phyloP scores from a whole-genome alignment of 805 yeast species.

The Zygosaccharomyces bisporus region DNA sequence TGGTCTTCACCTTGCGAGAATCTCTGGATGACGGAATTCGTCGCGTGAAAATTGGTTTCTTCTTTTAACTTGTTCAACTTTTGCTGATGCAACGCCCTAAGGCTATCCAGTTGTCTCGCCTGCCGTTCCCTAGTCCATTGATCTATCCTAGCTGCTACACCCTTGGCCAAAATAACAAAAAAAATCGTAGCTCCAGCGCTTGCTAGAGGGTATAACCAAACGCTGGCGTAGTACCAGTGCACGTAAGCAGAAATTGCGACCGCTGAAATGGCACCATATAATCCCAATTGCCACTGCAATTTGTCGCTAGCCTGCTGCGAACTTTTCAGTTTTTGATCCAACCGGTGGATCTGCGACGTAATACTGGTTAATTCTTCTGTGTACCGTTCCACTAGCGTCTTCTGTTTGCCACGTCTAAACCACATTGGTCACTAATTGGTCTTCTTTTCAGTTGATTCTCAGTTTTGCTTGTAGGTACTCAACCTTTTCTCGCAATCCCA shows the following conservation, averaged over 20 bases:
- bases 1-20: slow-evolving; percentile 52
- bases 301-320: slow-evolving; percentile 18
- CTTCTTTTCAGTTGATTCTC: not conserved
- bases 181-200: slow-evolving; percentile 6
- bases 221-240: slow-evolving; percentile 9
- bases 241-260: slow-evolving; percentile 8
- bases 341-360: slow-evolving; percentile 27
- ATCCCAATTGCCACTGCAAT: slow-evolving; percentile 21
- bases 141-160: slow-evolving; percentile 10
- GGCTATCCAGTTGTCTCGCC: slow-evolving; percentile 28
- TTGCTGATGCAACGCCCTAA: slow-evolving; percentile 45
- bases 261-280: slow-evolving; percentile 20
- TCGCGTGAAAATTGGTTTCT: slow-evolving; percentile 69
- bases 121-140: slow-evolving; percentile 15
- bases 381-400: slow-evolving; percentile 26
- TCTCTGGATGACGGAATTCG: slow-evolving; percentile 67
- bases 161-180: slow-evolving; percentile 12
- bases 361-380: slow-evolving; percentile 31
- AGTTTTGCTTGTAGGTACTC: not conserved
- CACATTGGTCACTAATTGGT: slow-evolving; percentile 1
- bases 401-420: slow-evolving; percentile 10
- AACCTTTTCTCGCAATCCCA: not conserved
- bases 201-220: slow-evolving; percentile 4
- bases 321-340: slow-evolving; percentile 24
- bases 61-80: slow-evolving; percentile 66